Evolutionary conservation across 495 filamentous ascomycete genomes (phyloP), one percentile per base, ranked within the genome.

Genomic region (Trichoderma reesei): DNA sequence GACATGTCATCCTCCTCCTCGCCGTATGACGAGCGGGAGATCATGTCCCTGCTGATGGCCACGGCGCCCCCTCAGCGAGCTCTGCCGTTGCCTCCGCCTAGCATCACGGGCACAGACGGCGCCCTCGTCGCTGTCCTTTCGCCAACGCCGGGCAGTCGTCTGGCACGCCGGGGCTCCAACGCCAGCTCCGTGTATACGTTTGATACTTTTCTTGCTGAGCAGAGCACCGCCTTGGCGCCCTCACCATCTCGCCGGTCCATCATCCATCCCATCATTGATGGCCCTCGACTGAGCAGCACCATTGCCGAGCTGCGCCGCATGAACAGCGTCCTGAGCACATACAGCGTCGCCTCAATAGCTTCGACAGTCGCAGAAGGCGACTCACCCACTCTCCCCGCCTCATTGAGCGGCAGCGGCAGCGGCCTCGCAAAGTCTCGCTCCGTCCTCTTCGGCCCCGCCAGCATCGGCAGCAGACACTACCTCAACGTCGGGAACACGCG

Each of bases 301-400:
- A 68, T 74, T 9, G 63, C 67, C 33, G 71, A 74, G 67, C 70
- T 74, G 44, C 68, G 72, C 13, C 71, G 72, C 46, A 74, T 74
- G 72, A 72, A 74, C 54, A 74, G 72, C 64, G 64, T 69, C 42
- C 59, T 72, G 6, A 74, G 72, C 68, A 66, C 64, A 10, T 54
- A 67, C 14, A 74, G 72, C 63, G 51, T 66, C 7, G 67, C 65
- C 16, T 54, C 62, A 1, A 39, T 41, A 13, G 60, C 59, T 2
- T 64, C 63, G 0, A 41, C 59, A 26, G 41, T 7, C 2, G 59
- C 16, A 42, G 64, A 65, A 7, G 51, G 37, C 7, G 62, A 48
- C 3, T 72, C 71, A 39, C 62, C 71, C 11, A 74, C 72, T 26
- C 64, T 74, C n/a, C 67, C 51, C 0, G 7, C 71, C 0, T 66